Base-by-base conservation (phyloP, 352 stramenopile species). In the Globisporangium alternatum region DNA sequence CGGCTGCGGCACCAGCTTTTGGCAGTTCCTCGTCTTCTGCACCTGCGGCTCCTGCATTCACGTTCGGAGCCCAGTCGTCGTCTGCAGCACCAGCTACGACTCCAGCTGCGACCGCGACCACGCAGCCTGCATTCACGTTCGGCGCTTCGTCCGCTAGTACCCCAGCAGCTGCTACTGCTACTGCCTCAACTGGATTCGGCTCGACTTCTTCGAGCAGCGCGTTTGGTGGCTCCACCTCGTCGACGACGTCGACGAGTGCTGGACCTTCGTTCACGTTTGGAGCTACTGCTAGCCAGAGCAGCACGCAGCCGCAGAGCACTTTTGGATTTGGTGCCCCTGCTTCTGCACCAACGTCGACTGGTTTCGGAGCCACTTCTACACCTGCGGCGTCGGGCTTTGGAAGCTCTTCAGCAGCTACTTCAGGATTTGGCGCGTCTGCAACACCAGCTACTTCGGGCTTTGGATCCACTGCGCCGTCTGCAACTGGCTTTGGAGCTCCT, bases 401-500 rank as follows among this genome's bases (percentile, higher is more conserved):
- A 8, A 48, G 43, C 43, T 48, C 43, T 48, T 47, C 52, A 15
- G 15, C 55, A 28, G n/a, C 58, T 43, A 37, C 52, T 31, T 41
- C 59, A 12, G 43, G 61, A 1, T 66, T 66, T 44, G 61, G 61
- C 1, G 12, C 37, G 2, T 72, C 69, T 28, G 58, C 69, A 2
- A 62, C 66, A 43, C 44, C 71, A 21, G 41, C 67, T 31, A 44
- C 73, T 3, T 80, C 77, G 54, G 69, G 68, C 17, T 68, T 80
- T 45, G 39, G 65, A 9, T 56, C 69, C 28, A 35, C 67, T 51
- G 56, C 65, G 13, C 62, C 65, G n/a, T 54, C 64, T 4, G 66
- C 75, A 12, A 74, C 69, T 25, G 66, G 70, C 12, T 89, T 87
- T 68, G 76, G 70, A 19, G 56, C 64, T 4, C 67, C 77, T n/a